Percentiles rank a stretch among this genome's conserved stretches.
Conservation (phyloP, 805 yeast species). For the Maudiozyma turicensis region DNA sequence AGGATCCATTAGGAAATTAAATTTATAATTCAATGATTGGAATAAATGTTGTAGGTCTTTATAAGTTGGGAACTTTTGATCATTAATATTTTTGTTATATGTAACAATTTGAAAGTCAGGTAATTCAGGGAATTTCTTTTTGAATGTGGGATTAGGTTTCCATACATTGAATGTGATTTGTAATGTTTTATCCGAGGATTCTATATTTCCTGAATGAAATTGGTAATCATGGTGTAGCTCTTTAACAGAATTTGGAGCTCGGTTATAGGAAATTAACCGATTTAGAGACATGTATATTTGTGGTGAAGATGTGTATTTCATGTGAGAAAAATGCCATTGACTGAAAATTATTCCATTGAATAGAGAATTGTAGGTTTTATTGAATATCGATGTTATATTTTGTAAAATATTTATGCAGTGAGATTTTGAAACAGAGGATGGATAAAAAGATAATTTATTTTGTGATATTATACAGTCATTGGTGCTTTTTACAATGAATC, state of each 20-base stretch:
- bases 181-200: conserved; percentile 3
- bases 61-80: conserved; percentile 37
- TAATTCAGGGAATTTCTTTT: conserved; percentile 53
- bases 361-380: conserved; percentile 3
- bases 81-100: conserved; percentile 35
- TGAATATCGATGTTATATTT: not conserved
- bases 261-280: conserved; percentile 17
- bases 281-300: conserved; percentile 27
- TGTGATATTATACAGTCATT: not conserved
- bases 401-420: not conserved
- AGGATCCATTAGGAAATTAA: conserved; percentile 26
- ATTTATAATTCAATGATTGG: conserved; percentile 23
- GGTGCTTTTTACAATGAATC: conserved; percentile 47
- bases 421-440: conserved; percentile 2
- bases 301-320: conserved; percentile 18
- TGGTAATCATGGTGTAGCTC: conserved; percentile 7
- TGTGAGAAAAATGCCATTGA: conserved; percentile 12
- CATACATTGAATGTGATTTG: conserved; percentile 57
- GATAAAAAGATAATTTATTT: conserved; percentile 9
- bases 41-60: conserved; percentile 34
- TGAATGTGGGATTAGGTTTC: conserved; percentile 71
- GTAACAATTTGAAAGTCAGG: conserved; percentile 73
- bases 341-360: conserved; percentile 15
- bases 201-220: not conserved
- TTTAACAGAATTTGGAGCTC: conserved; percentile 8